A percentile compares a stretch with the other conserved stretches of the same genome.
phyloP scores from a whole-genome alignment of 805 yeast species.

The Lipomyces spencermartinsiae region DNA sequence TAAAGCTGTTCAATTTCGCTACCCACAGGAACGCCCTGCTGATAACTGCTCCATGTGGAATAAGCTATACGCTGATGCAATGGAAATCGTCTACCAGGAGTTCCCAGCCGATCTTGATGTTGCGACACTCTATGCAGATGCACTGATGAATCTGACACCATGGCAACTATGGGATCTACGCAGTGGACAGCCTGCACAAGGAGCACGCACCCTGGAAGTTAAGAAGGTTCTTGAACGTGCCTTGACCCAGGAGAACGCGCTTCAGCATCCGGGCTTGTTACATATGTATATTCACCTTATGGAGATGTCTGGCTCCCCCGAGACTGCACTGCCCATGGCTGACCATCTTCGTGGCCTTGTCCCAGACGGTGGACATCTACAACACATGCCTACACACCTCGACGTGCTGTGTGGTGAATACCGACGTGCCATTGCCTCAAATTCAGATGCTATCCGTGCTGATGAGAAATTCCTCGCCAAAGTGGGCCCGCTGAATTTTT shows the following conservation, averaged over 20 bases:
- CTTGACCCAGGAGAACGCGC: neutral
- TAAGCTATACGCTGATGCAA: neutral
- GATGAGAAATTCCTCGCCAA: neutral
- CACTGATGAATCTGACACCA: neutral
- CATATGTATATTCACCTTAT: neutral
- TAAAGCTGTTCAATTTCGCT: neutral
- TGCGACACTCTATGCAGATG: neutral
- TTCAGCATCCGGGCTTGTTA: neutral
- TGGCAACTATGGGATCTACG: neutral
- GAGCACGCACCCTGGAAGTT: neutral
- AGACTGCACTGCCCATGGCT: neutral
- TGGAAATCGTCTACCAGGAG: neutral
- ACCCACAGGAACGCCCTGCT: neutral
- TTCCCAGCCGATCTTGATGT: neutral
- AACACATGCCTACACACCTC: neutral
- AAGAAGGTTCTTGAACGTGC: neutral
- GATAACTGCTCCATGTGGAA: neutral
- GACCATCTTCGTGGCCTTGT: neutral
- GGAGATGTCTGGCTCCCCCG: neutral
- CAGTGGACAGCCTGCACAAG: neutral
- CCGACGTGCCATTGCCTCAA: neutral
- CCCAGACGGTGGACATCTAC: neutral
- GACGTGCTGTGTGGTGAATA: neutral
- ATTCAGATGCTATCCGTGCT: neutral
- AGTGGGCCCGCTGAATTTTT: neutral